Conservation (phyloP, 2,329 filamentous ascomycete genomes). For the Thelonectria rubi region DNA sequence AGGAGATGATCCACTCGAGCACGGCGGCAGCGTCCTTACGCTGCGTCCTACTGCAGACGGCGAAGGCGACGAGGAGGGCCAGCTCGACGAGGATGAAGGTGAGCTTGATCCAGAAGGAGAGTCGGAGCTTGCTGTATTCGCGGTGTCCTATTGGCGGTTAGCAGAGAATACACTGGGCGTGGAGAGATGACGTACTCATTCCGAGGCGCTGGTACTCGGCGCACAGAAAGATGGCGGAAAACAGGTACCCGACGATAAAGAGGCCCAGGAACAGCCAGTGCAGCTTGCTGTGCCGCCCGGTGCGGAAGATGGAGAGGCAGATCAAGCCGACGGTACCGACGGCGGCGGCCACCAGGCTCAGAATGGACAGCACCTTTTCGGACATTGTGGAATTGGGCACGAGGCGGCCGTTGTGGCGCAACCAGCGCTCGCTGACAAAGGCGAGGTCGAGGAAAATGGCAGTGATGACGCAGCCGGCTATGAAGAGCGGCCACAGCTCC, state of each 20-base stretch:
- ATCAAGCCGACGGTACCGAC: constrained; percentile 83
- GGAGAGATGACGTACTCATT: constrained; percentile 61
- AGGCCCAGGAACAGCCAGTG: constrained; percentile 82
- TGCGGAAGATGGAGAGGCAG: constrained; percentile 86
- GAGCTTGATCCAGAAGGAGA: constrained; percentile 90
- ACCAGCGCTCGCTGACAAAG: constrained; percentile 83
- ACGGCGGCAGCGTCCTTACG: constrained; percentile 75
- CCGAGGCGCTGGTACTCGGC: constrained; percentile 89
- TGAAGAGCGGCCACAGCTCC: constrained; percentile 79
- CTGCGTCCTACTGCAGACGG: constrained; percentile 58
- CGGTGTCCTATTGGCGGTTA: constrained; percentile 66
- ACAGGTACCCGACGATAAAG: constrained; percentile 86
- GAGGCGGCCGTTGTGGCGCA: constrained; percentile 83
- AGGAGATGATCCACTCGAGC: constrained; percentile 80
- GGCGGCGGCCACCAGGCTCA: constrained; percentile 74
- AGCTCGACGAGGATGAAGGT: constrained; percentile 84
- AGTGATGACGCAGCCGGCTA: constrained; percentile 74
- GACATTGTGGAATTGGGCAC: constrained; percentile 72
- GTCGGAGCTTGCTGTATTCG: constrained; percentile 74
- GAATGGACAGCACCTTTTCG: constrained; percentile 69
- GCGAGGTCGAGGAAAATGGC: constrained; percentile 83
- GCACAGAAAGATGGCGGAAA: constrained; percentile 89
- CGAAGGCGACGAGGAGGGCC: constrained; percentile 77
- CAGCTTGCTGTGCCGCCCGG: constrained; percentile 68
- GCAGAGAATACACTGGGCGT: neutral